Evolutionary conservation across 2,329 filamentous ascomycete genomes (phyloP), one percentile per base, ranked within the genome.

Genomic region (Neopestalotiopsis rosae): DNA sequence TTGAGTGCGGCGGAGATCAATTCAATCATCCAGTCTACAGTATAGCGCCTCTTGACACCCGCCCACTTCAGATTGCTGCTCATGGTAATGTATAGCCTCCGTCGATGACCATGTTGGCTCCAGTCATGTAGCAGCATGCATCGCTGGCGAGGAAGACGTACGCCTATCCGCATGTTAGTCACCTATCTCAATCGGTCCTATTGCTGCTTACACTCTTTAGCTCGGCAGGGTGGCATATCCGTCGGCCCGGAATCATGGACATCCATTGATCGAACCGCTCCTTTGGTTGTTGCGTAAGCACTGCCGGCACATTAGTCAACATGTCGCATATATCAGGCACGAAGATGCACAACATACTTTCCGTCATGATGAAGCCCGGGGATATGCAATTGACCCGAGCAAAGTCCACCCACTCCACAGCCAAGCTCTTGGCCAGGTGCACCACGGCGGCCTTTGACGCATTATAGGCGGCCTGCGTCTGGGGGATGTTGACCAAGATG

Each of bases 361-460:
- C 94, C n/a, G 94, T 97, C 63, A 89, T 92, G 74, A 97, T 93
- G 81, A 97, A 97, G 0, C 94, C 94, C 0, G 94, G 94, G 1
- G 94, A 94, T 77, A 97, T 94, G 24, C 92, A 93, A 79, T 97
- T 97, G 66, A 97, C 94, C 1, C 88, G 93, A 71, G 97, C 88
- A 4, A 94, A 94, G 34, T 84, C 79, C 0, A 91, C 90, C 94
- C 94, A 97, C 83, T 97, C 93, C 77, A 97, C 97, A 62, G 91
- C 90, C 69, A 97, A 85, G 34, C 92, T 91, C 83, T 96, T 96
- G 67, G 93, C 96, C 70, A 97, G 80, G 81, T 97, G 94, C n/a
- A 52, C 45, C 17, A 52, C 45, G 45, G 45, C 45, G 45, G 45
- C 45, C n/a, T 52, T 52, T 14, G 45, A 52, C 4, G 45, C 45